Conservation (phyloP, 371 early-diverging fungal genomes). For the Mortierella sp. region DNA sequence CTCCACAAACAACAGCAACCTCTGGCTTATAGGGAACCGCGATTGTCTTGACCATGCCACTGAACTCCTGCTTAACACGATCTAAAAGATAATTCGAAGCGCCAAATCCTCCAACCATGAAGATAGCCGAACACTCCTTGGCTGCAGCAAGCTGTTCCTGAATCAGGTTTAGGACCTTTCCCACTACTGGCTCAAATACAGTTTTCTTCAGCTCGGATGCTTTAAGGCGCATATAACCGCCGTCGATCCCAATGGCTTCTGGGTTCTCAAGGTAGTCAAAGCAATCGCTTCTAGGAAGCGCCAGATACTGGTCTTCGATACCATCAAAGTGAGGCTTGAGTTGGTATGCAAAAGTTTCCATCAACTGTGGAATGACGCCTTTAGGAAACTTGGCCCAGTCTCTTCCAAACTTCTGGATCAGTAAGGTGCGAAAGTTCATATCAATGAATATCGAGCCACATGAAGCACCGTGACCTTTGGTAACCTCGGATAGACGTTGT, state of each 20-base stretch:
- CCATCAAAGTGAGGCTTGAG: constrained; percentile 70
- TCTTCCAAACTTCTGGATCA: constrained; percentile 60
- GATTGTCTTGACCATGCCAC: constrained; percentile 21
- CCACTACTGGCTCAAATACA: constrained; percentile 67
- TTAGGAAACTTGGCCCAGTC: constrained; percentile 59
- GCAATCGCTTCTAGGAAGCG: constrained; percentile 58
- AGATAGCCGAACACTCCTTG: constrained; percentile 57
- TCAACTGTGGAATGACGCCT: constrained; percentile 62
- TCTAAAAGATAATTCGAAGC: constrained; percentile 60
- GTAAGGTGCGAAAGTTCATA: constrained; percentile 63
- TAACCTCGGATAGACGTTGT: constrained; percentile 62
- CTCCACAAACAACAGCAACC: constrained; percentile 38
- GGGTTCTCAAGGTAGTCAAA: constrained; percentile 59
- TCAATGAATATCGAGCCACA: constrained; percentile 71
- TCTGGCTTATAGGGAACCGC: constrained; percentile 37
- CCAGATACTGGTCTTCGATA: constrained; percentile 61
- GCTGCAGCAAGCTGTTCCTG: constrained; percentile 52
- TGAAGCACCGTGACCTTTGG: constrained; percentile 66
- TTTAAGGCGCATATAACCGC: constrained; percentile 16
- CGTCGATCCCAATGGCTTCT: constrained; percentile 37
- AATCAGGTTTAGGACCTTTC: constrained; percentile 61
- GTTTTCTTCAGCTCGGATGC: constrained; percentile 32
- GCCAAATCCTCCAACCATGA: constrained; percentile 68
- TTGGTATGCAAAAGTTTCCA: constrained; percentile 63
- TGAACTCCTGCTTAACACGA: constrained; percentile 54